Evolutionary conservation across 768 basidiomycete genomes (phyloP), one percentile per base, ranked within the genome.

Genomic region (Mycena vitilis): DNA sequence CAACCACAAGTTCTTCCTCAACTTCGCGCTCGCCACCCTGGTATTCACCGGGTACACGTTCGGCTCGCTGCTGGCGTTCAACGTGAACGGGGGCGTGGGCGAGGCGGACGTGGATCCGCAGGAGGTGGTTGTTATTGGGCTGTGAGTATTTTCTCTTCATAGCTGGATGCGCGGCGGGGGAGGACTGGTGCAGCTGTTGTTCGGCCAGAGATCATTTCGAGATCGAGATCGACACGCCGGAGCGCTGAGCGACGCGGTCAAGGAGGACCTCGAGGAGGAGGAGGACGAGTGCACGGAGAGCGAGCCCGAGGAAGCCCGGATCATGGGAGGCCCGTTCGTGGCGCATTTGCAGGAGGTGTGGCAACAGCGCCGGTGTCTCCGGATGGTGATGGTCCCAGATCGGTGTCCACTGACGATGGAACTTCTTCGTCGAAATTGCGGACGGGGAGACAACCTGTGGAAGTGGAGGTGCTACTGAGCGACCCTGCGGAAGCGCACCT

Each of bases 1-100:
- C 45, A 98, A 98, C 75, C 93, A 96, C 72, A 95, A 95, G 52
- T 96, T 93, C 80, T 98, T 98, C 78, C 73, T 96, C 60, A 92
- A 91, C 73, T 96, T 97, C 77, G 82, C 88, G 15, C 79, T 87
- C 73, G 93, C 94, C 82, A 83, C 84, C 0, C 74, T 81, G 3
- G 13, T 91, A 5, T 92, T 88, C 74, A 87, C 87, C 47, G 66
- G 85, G 25, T 96, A 92, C 84, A 85, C 84, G 4, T 86, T 93
- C 65, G 78, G 81, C 12, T 89, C 91, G 0, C 80, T 93, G 13
- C 70, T 95, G 3, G 84, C 82, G 5, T 83, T 88, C 66, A 87
- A 81, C 66, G 81, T 87, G 15, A 45, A 45, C 6, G 80, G 74
- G 42, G 74, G 74, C 40, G 75, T 60, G 5, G 67, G 76, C 23